Conservation (phyloP, 2,329 filamentous ascomycete species). For the Colletotrichum liriopes region DNA sequence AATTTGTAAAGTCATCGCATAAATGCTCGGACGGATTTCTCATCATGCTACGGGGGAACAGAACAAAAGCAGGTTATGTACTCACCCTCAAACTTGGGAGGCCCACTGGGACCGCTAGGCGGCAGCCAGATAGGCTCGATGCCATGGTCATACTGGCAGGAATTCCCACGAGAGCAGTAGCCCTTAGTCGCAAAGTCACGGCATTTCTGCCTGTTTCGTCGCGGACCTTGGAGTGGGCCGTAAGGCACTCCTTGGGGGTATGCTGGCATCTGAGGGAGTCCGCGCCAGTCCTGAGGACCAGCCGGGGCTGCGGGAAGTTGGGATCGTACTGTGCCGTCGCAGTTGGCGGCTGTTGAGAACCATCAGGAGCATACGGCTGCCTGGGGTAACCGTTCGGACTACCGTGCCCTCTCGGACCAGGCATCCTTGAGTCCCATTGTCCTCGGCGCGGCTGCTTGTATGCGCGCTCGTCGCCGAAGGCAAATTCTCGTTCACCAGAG, state of each 20-base stretch:
- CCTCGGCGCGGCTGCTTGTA: slow-evolving; percentile 75
- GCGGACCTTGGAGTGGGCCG: slow-evolving; percentile 30
- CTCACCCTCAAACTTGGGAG: slow-evolving; percentile 33
- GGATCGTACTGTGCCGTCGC: slow-evolving; percentile 68
- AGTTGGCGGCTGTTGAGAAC: slow-evolving; percentile 42
- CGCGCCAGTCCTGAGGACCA: slow-evolving; percentile 28
- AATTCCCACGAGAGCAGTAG: slow-evolving; percentile 77
- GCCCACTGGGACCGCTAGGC: slow-evolving; percentile 24
- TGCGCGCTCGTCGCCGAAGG: slow-evolving; percentile 57
- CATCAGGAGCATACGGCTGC: background rate
- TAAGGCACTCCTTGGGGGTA: slow-evolving; percentile 11
- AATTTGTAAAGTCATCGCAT: slow-evolving; percentile 44
- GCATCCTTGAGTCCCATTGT: slow-evolving; percentile 51
- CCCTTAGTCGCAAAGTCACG: slow-evolving; percentile 82
- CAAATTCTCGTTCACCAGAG: slow-evolving; percentile 47
- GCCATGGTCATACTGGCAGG: slow-evolving; percentile 80
- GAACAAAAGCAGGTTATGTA: background rate
- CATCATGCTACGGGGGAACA: slow-evolving; percentile 39
- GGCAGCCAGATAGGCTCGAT: slow-evolving; percentile 46
- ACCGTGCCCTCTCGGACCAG: slow-evolving; percentile 33
- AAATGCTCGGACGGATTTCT: slow-evolving; percentile 44
- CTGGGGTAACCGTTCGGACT: background rate
- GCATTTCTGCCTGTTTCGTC: slow-evolving; percentile 68
- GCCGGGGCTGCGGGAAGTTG: slow-evolving; percentile 51
- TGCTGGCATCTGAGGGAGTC: slow-evolving; percentile 8